Evolutionary conservation across 1,284 basidiomycete species (phyloP).

Genomic region (Cronartium quercuum): DNA sequence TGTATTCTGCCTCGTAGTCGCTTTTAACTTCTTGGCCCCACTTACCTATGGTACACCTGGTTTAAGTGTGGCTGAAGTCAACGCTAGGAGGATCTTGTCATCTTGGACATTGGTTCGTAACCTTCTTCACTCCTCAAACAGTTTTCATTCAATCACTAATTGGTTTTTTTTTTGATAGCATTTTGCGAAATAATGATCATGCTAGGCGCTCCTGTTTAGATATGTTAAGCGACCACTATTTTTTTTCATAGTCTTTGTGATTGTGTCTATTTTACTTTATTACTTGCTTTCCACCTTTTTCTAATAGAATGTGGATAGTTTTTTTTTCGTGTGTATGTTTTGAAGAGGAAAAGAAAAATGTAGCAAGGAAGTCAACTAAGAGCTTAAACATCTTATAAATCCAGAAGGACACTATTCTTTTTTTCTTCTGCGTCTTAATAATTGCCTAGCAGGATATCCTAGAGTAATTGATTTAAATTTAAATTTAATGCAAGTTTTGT

Average conservation of each 20-base stretch:
- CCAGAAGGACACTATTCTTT: too few species aligned
- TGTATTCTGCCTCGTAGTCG: slow-evolving; percentile 58
- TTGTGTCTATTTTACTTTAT: not conserved
- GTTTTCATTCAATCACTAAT: not conserved
- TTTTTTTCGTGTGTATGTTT: too few species aligned
- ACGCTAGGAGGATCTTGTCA: slow-evolving; percentile 43
- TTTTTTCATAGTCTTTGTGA: not conserved
- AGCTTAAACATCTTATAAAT: too few species aligned
- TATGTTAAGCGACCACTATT: not conserved
- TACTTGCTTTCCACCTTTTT: not conserved
- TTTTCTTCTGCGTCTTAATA: too few species aligned
- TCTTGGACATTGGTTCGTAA: slow-evolving; percentile 44
- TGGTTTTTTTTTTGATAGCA: not conserved
- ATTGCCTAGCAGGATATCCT: too few species aligned
- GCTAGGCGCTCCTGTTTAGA: not conserved
- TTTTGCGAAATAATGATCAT: slow-evolving; percentile 2
- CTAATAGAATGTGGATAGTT: too few species aligned
- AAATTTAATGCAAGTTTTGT: not conserved
- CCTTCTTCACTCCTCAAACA: not conserved
- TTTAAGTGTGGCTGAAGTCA: slow-evolving; percentile 44
- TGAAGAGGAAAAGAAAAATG: too few species aligned
- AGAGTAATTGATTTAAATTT: too few species aligned
- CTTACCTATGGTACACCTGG: slow-evolving; percentile 86
- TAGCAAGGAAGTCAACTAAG: too few species aligned
- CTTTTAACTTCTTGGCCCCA: slow-evolving; percentile 72